Evolutionary conservation across 176 grass and related monocot genomes (phyloP).

Genomic region (Hordeum vulgare): DNA sequence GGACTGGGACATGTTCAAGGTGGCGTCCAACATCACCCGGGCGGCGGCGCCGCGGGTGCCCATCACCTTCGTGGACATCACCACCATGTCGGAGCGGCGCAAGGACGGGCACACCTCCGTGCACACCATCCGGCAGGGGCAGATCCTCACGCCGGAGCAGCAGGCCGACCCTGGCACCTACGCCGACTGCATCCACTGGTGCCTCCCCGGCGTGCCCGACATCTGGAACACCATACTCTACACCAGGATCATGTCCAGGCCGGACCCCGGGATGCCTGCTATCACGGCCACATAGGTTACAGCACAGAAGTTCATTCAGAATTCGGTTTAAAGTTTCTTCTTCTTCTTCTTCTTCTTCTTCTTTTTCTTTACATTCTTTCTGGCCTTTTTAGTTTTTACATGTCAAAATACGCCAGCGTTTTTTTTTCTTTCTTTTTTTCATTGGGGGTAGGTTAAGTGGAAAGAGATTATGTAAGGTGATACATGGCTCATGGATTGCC

Average conservation of each 20-base stretch:
- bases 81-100: constrained; percentile 79
- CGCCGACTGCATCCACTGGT: constrained; percentile 98
- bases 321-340: neutral
- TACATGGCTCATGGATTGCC: neutral
- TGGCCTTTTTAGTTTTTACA: constrained; percentile 21
- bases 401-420: constrained; percentile 16
- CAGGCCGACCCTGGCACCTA: constrained; percentile 71
- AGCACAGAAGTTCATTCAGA: neutral
- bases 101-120: constrained; percentile 91
- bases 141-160: constrained; percentile 62
- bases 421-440: neutral
- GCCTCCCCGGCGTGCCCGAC: constrained; percentile 88
- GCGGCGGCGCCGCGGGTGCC: constrained; percentile 38
- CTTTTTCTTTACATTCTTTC: constrained; percentile 33
- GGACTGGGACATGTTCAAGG: constrained; percentile 76
- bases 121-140: constrained; percentile 73
- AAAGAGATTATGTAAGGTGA: constrained; percentile 18
- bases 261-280: neutral
- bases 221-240: constrained; percentile 82
- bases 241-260: constrained; percentile 66
- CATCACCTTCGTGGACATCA: constrained; percentile 68
- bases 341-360: neutral
- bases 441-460: constrained; percentile 30
- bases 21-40: constrained; percentile 29
- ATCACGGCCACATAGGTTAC: neutral